Conservation (phyloP, 139 green algal species). For the Chlamydomonas eustigma region DNA sequence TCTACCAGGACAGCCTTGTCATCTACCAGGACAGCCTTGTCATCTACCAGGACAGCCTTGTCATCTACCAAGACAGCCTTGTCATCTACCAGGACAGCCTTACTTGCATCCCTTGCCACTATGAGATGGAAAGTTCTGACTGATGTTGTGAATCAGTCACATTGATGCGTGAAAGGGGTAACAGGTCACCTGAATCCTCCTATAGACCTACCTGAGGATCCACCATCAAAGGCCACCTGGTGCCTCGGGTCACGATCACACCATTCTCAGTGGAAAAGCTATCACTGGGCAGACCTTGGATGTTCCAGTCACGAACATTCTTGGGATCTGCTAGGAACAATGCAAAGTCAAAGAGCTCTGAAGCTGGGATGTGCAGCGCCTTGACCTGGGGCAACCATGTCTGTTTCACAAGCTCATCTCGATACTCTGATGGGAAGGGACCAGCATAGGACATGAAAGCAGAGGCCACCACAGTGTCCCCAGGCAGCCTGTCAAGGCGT, state of each 20-base stretch:
- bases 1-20: too few relatives aligned
- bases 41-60: too few relatives aligned
- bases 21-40: too few relatives aligned
- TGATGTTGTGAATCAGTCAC: not conserved
- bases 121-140: conserved; percentile 3
- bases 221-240: conserved; percentile 77
- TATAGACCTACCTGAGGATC: conserved; percentile 56
- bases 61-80: too few relatives aligned
- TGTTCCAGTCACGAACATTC: conserved; percentile 81
- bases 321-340: conserved; percentile 71
- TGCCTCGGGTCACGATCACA: conserved; percentile 66
- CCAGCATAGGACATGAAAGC: conserved; percentile 75
- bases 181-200: too few relatives aligned
- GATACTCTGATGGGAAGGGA: conserved; percentile 77
- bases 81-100: too few relatives aligned
- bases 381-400: conserved; percentile 70
- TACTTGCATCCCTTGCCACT: conserved; percentile 53
- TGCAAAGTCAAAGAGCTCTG: conserved; percentile 63
- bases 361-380: conserved; percentile 57
- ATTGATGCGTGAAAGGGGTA: too few relatives aligned
- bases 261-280: conserved; percentile 78
- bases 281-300: conserved; percentile 71
- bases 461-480: conserved; percentile 64
- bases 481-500: conserved; percentile 51
- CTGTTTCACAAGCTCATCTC: conserved; percentile 59